Conservation (phyloP, 2,329 filamentous ascomycete species). For the Hymenoscyphus albidus region DNA sequence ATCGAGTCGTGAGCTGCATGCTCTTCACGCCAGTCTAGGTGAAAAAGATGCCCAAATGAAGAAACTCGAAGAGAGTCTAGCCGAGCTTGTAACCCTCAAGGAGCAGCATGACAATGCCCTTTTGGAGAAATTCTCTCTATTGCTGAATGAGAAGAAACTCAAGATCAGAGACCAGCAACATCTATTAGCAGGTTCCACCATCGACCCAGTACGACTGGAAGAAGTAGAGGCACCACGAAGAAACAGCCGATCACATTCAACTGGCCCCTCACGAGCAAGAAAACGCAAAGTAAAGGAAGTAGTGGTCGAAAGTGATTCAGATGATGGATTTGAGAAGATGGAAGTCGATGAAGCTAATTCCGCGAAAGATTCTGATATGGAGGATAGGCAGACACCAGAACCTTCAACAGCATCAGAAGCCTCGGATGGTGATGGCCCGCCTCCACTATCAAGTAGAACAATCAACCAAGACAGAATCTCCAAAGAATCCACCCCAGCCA, state of each 20-base stretch:
- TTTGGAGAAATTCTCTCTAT: conserved; percentile 63
- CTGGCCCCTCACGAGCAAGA: conserved; percentile 39
- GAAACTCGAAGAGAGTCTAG: conserved; percentile 58
- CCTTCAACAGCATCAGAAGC: conserved; percentile 25
- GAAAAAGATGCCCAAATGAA: conserved; percentile 53
- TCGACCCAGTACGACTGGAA: conserved; percentile 26
- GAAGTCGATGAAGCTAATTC: conserved; percentile 41
- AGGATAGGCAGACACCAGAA: conserved; percentile 22
- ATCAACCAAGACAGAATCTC: neutral
- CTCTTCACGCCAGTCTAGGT: conserved; percentile 39
- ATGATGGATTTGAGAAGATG: conserved; percentile 49
- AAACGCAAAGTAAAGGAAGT: conserved; percentile 48
- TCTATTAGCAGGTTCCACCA: conserved; percentile 42
- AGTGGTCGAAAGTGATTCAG: conserved; percentile 36
- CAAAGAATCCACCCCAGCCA: conserved; percentile 16
- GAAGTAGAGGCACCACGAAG: conserved; percentile 13
- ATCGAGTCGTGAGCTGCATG: conserved; percentile 17
- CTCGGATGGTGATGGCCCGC: conserved; percentile 14
- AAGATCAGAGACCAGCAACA: conserved; percentile 73
- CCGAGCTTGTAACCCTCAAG: conserved; percentile 64
- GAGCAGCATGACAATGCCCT: conserved; percentile 62
- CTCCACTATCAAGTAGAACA: conserved; percentile 2
- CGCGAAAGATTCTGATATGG: conserved; percentile 19
- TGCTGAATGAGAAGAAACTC: conserved; percentile 76
- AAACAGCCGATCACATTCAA: conserved; percentile 13